Conservation (phyloP, 768 basidiomycete genomes). For the Termitomyces sp. region DNA sequence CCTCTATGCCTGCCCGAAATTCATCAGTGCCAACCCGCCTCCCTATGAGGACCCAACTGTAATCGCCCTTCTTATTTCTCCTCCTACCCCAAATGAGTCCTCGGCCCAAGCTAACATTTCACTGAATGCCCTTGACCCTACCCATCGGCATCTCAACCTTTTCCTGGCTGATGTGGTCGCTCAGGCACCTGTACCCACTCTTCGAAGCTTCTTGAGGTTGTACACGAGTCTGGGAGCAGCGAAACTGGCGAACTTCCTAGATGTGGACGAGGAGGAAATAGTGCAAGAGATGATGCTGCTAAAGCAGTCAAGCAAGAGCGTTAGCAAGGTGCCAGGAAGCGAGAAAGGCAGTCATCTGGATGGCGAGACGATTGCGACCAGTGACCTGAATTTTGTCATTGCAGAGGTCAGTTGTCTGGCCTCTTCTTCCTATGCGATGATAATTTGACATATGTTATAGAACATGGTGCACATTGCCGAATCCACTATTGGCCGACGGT, state of each 20-base stretch:
- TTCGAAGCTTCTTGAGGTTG: constrained; percentile 89
- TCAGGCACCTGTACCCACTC: constrained; percentile 72
- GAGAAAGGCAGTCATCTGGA: constrained; percentile 61
- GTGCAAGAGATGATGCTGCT: constrained; percentile 96
- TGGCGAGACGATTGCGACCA: constrained; percentile 83
- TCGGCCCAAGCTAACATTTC: constrained; percentile 20
- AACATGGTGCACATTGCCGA: constrained; percentile 97
- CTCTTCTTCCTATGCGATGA: not conserved
- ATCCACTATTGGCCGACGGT: constrained; percentile 87
- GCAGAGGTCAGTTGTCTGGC: constrained; percentile 60
- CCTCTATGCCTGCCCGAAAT: constrained; percentile 92
- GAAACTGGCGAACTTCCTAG: constrained; percentile 90
- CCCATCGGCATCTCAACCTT: constrained; percentile 76
- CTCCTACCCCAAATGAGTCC: constrained; percentile 27
- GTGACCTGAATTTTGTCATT: constrained; percentile 94
- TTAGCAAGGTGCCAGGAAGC: constrained; percentile 57
- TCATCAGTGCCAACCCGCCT: constrained; percentile 91
- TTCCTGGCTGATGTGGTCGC: constrained; percentile 81
- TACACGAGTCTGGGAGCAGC: constrained; percentile 91
- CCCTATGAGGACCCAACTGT: constrained; percentile 79
- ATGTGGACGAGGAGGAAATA: constrained; percentile 89
- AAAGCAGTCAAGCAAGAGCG: constrained; percentile 80
- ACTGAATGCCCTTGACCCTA: constrained; percentile 53
- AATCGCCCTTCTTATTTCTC: constrained; percentile 43
- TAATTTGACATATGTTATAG: constrained; percentile 30